Conservation (phyloP, 2,329 filamentous ascomycete genomes). For the Penicillium sp. region DNA sequence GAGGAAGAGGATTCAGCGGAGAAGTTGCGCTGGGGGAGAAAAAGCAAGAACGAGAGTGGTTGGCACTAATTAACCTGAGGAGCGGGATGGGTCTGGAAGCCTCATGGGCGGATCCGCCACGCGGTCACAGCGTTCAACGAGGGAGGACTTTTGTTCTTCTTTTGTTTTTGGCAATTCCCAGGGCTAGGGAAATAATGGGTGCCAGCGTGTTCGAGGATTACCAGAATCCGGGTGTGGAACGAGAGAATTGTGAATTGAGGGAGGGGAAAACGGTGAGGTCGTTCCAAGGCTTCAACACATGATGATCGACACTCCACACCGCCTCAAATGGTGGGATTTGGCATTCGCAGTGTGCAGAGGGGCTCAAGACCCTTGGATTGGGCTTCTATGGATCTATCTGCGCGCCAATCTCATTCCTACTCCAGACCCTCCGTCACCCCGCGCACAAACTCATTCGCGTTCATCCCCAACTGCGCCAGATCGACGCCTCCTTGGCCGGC, state of each 20-base stretch:
- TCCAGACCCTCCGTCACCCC: conserved; percentile 43
- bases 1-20: conserved; percentile 5
- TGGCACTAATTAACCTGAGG: conserved; percentile 19
- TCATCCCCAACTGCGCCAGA: conserved; percentile 42
- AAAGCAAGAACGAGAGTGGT: conserved; percentile 6
- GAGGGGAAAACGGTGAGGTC: conserved; percentile 18
- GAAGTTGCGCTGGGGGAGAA: not conserved
- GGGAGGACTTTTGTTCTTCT: not conserved
- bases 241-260: conserved; percentile 10
- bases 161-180: not conserved
- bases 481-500: conserved; percentile 59
- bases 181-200: not conserved
- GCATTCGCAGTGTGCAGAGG: not conserved
- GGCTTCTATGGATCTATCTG: not conserved
- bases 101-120: conserved; percentile 17
- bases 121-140: conserved; percentile 10
- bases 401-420: conserved; percentile 1
- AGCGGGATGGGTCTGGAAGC: conserved; percentile 19
- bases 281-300: conserved; percentile 19
- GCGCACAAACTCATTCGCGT: conserved; percentile 46
- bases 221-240: conserved; percentile 12
- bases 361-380: not conserved
- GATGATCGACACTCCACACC: conserved; percentile 23
- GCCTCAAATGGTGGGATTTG: conserved; percentile 12
- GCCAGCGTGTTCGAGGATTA: conserved; percentile 3